Base-by-base conservation (phyloP, 2,329 filamentous ascomycete genomes). In the Pseudopyrenochaeta lycopersici region DNA sequence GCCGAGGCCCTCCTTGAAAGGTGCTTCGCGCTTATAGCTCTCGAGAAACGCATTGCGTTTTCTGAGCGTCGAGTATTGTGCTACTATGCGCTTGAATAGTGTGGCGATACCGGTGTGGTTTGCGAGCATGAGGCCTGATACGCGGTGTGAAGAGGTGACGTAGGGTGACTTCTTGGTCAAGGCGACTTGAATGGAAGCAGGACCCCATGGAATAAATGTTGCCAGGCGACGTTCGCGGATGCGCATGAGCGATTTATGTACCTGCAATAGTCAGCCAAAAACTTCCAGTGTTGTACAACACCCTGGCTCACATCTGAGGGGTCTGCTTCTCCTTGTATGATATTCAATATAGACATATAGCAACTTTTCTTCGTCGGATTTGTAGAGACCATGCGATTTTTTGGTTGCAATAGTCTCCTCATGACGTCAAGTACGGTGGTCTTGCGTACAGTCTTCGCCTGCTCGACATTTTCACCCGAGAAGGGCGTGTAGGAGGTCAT, bases 401-500 rank as follows among this genome's bases (percentile, higher is more conserved):
- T 99, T 33, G 95, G 95, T 78, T 99, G 96, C 53, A 99, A 82
- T 20, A 99, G 82, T 54, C 95, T 86, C 52, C 95, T 88, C 95
- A 99, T 99, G 58, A 99, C 96, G 74, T 99, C 95, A 35, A 99
- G 80, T 7, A 99, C 95, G 1, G 95, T 99, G 2, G 96, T 99
- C 80, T 98, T 99, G 58, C 96, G 91, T 30, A 99, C 92, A 1
- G 94, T 97, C 82, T 97, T 97, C 50, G 94, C 95, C 76, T 97
- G 91, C 72, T 97, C 94, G 50, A 99, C 91, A 72, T 95, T 95
- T 74, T 97, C 92, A 56, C 92, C 91, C 0, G 95, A 98, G 72
- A 99, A 99, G 5, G 95, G 95, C 0, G 95, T 99, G 80, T 99
- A 99, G 38, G 94, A 92, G 4, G 95, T 99, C 88, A 97, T 96